A percentile compares a stretch with the other conserved stretches of the same genome.
These are phyloP conservation scores for Aspergillus novoparasiticus DNA, from an alignment of 2,329 filamentous ascomycete genomes.

Conservation along the genomic window DNA sequence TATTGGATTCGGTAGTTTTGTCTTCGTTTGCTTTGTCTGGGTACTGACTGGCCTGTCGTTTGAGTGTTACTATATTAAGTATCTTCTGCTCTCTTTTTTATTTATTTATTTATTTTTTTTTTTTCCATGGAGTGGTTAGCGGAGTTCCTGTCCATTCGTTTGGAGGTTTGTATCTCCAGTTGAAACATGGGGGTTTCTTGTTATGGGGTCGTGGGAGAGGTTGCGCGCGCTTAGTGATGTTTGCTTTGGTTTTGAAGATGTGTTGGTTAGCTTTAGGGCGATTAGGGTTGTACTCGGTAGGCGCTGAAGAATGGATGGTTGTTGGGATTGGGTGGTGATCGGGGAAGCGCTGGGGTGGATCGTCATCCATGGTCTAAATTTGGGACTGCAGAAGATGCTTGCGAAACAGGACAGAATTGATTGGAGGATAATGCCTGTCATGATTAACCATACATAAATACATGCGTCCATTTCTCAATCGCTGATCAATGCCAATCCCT, in stretches of 20 bases:
- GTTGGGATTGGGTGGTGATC: neutral
- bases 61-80: slow-evolving; percentile 3
- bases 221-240: neutral
- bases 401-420: neutral
- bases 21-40: neutral
- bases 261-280: neutral
- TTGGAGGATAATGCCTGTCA: neutral
- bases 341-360: neutral
- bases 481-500: neutral
- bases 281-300: neutral
- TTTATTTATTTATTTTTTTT: neutral
- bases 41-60: neutral
- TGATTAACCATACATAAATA: neutral
- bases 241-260: neutral
- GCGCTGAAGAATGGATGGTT: neutral
- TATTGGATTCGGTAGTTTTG: neutral
- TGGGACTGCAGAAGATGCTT: neutral
- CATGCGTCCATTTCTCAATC: neutral
- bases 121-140: neutral
- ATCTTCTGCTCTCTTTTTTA: neutral
- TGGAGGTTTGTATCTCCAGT: neutral
- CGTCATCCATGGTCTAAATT: neutral
- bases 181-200: neutral
- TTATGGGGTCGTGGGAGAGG: neutral
- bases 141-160: neutral